These are phyloP conservation scores for Aspergillus sp. DNA, from an alignment of 2,329 filamentous ascomycete genomes.

Conservation along the genomic window DNA sequence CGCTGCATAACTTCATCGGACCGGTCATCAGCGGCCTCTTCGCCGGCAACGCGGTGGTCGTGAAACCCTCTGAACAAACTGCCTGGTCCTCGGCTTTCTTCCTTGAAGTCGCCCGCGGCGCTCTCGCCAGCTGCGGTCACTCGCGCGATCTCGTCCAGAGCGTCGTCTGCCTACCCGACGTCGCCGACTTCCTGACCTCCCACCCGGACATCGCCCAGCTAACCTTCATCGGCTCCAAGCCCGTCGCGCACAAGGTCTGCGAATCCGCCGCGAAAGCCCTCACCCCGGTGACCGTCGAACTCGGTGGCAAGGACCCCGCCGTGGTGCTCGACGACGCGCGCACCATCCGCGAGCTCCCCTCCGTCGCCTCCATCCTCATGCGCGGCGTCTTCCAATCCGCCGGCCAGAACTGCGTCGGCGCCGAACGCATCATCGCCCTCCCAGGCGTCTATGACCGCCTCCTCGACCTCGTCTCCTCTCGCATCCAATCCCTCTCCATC, in stretches of 20 bases:
- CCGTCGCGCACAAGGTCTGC: slow-evolving; percentile 84
- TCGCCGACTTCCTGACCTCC: slow-evolving; percentile 77
- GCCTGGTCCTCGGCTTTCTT: slow-evolving; percentile 91
- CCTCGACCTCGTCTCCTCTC: slow-evolving; percentile 67
- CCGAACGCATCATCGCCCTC: slow-evolving; percentile 85
- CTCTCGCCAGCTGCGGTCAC: slow-evolving; percentile 79
- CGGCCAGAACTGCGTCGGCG: slow-evolving; percentile 96
- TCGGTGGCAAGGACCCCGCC: slow-evolving; percentile 93
- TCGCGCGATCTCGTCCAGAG: slow-evolving; percentile 79
- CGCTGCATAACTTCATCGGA: slow-evolving; percentile 91
- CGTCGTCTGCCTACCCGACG: slow-evolving; percentile 82
- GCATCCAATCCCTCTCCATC: slow-evolving; percentile 71
- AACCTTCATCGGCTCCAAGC: slow-evolving; percentile 91
- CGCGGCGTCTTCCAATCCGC: slow-evolving; percentile 92
- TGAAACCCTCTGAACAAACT: slow-evolving; percentile 94
- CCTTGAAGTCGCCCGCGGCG: slow-evolving; percentile 71
- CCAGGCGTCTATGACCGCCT: slow-evolving; percentile 74
- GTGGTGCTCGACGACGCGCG: slow-evolving; percentile 76
- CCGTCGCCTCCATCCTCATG: slow-evolving; percentile 79
- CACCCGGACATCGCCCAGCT: slow-evolving; percentile 83
- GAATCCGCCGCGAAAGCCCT: slow-evolving; percentile 79
- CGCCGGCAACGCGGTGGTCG: slow-evolving; percentile 83
- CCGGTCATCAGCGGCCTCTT: slow-evolving; percentile 90
- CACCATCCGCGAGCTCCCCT: slow-evolving; percentile 60
- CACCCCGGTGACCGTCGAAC: slow-evolving; percentile 85